Conservation (phyloP, 768 basidiomycete species). For the Leccinum disarticulatum region DNA sequence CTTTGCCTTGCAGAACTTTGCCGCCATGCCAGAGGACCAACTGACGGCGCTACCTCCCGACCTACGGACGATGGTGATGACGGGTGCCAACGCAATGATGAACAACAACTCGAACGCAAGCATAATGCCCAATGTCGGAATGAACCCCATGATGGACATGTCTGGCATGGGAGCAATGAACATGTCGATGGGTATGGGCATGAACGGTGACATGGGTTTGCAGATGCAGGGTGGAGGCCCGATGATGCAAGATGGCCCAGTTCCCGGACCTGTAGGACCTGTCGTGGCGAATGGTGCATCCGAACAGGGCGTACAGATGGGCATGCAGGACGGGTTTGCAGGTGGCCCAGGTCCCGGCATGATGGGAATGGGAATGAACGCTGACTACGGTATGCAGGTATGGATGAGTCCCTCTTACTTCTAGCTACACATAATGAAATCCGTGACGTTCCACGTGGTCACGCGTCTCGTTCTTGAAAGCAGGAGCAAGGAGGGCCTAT, state of each 20-base stretch:
- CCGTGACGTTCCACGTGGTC: constrained; percentile 30
- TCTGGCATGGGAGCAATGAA: constrained; percentile 56
- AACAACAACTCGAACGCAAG: constrained; percentile 50
- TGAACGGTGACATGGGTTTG: constrained; percentile 70
- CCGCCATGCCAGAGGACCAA: constrained; percentile 81
- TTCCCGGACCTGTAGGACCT: constrained; percentile 31
- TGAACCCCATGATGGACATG: constrained; percentile 83
- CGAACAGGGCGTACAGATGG: constrained; percentile 40
- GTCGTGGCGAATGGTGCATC: constrained; percentile 39
- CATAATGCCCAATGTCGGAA: constrained; percentile 54
- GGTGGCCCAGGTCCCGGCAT: constrained; percentile 50
- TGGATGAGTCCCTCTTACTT: constrained; percentile 34
- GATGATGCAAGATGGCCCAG: constrained; percentile 56
- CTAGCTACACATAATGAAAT: constrained; percentile 38
- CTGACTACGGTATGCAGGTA: constrained; percentile 77
- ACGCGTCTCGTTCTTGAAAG: constrained; percentile 21
- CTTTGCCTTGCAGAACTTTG: constrained; percentile 57
- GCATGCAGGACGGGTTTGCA: constrained; percentile 42
- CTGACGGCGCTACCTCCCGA: constrained; percentile 76
- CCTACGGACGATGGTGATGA: constrained; percentile 85
- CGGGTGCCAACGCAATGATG: constrained; percentile 78
- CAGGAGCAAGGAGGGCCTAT: constrained; percentile 62
- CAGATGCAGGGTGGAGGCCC: constrained; percentile 43
- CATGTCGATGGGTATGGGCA: constrained; percentile 56
- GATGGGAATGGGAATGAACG: constrained; percentile 72